Evolutionary conservation across 176 grass and related monocot species (phyloP).

Genomic region (Avena eriantha): DNA sequence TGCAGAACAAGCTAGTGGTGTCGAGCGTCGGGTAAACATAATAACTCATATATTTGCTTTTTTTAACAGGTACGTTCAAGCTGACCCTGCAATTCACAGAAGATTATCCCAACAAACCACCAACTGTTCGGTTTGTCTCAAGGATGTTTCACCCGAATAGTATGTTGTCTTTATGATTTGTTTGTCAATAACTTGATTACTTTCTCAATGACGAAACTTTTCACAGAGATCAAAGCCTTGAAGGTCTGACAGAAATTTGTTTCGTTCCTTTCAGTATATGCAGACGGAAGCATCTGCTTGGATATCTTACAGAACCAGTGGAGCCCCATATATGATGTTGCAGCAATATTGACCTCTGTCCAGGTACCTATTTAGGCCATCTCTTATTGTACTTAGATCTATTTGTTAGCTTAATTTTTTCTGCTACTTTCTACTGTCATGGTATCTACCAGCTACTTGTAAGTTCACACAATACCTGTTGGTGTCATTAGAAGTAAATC

Average conservation of each 20-base stretch:
- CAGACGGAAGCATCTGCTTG: slow-evolving; percentile 97
- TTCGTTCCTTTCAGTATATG: slow-evolving; percentile 64
- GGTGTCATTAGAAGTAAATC: slow-evolving; percentile 1
- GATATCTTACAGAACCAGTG: slow-evolving; percentile 98
- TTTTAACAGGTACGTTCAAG: slow-evolving; percentile 84
- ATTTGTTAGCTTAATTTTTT: slow-evolving; percentile 6
- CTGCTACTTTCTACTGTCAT: background rate
- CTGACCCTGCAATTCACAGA: slow-evolving; percentile 84
- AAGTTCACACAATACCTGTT: background rate
- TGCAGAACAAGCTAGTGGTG: background rate
- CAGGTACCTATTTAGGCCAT: slow-evolving; percentile 57
- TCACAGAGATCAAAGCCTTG: background rate
- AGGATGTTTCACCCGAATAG: slow-evolving; percentile 99
- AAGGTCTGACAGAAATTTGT: background rate
- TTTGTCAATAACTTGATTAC: background rate
- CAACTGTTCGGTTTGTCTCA: slow-evolving; percentile 88
- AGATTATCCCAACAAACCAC: slow-evolving; percentile 99
- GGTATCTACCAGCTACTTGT: background rate
- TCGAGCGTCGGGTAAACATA: background rate
- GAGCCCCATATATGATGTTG: slow-evolving; percentile 99
- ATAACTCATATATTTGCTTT: slow-evolving; percentile 5
- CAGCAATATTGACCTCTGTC: slow-evolving; percentile 93
- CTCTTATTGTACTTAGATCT: background rate
- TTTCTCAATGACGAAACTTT: background rate
- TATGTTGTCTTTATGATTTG: slow-evolving; percentile 43